Evolutionary conservation across 1,284 basidiomycete species (phyloP).

Genomic region (Grifola frondosa): DNA sequence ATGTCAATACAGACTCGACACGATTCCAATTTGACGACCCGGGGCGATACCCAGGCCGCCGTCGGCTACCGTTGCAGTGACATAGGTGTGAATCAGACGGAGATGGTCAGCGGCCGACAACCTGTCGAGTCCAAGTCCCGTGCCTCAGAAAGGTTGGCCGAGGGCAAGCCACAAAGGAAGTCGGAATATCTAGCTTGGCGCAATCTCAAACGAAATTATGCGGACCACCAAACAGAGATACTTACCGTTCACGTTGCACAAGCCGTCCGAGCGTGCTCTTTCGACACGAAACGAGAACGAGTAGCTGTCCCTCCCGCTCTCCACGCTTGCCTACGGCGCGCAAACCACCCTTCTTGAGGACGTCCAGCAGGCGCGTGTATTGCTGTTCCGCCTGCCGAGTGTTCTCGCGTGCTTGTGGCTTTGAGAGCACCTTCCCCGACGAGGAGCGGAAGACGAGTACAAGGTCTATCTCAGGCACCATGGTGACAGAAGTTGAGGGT

Average conservation of each 20-base stretch:
- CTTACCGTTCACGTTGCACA: constrained; percentile 75
- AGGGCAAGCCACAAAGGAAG: constrained; percentile 62
- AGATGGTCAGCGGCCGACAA: constrained; percentile 73
- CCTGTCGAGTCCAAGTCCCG: constrained; percentile 40
- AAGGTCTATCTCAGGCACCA: constrained; percentile 62
- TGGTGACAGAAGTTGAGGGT: constrained; percentile 1
- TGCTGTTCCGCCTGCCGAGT: constrained; percentile 64
- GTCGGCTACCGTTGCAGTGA: constrained; percentile 69
- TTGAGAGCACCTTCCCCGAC: constrained; percentile 48
- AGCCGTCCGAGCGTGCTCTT: constrained; percentile 62
- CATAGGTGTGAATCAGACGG: constrained; percentile 75
- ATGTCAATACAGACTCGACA: constrained; percentile 74
- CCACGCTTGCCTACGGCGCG: constrained; percentile 73
- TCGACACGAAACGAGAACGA: constrained; percentile 80
- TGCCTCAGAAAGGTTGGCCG: constrained; percentile 46
- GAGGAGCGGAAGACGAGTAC: constrained; percentile 68
- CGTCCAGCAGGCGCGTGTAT: constrained; percentile 63
- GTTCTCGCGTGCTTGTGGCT: constrained; percentile 60
- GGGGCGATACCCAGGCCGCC: constrained; percentile 79
- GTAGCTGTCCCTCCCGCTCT: constrained; percentile 72
- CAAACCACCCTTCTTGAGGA: constrained; percentile 60
- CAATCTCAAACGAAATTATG: constrained; percentile 12
- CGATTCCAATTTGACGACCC: constrained; percentile 72
- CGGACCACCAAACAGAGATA: background rate
- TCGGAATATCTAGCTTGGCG: constrained; percentile 57